These are phyloP conservation scores for Fraxinus xanthoxyloides DNA, from an alignment of 305 asterid species.

Conservation along the genomic window DNA sequence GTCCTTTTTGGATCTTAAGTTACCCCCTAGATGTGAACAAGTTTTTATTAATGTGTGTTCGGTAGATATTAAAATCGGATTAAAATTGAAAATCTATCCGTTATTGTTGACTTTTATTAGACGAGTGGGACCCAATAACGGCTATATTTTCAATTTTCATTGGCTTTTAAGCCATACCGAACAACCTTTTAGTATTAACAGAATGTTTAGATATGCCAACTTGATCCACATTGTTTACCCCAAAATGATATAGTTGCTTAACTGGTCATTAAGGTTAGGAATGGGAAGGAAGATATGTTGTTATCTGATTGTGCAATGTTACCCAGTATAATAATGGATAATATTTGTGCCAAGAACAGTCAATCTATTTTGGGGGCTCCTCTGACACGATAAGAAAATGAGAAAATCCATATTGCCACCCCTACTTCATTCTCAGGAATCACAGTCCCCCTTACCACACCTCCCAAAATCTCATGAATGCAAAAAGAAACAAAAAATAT, in stretches of 20 bases:
- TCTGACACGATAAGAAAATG: background rate
- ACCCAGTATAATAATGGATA: background rate
- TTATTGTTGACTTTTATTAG: too few relatives aligned
- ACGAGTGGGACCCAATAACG: too few relatives aligned
- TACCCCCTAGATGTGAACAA: background rate
- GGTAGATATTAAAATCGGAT: too few relatives aligned
- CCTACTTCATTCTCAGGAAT: constrained; percentile 2
- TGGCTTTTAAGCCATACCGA: too few relatives aligned
- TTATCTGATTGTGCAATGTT: too few relatives aligned
- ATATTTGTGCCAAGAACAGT: background rate
- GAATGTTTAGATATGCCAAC: background rate
- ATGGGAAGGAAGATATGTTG: background rate
- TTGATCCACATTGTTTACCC: background rate
- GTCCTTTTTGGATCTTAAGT: background rate
- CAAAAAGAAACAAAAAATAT: background rate
- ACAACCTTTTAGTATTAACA: too few relatives aligned
- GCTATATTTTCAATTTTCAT: too few relatives aligned
- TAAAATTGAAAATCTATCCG: too few relatives aligned
- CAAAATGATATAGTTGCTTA: background rate
- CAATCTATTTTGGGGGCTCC: background rate
- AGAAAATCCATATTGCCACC: background rate
- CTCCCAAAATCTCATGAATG: background rate
- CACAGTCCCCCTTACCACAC: background rate
- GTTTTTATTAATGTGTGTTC: too few relatives aligned
- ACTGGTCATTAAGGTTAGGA: background rate